Conservation (phyloP, 176 grass and related monocot genomes). For the Eragrostis nindensis region DNA sequence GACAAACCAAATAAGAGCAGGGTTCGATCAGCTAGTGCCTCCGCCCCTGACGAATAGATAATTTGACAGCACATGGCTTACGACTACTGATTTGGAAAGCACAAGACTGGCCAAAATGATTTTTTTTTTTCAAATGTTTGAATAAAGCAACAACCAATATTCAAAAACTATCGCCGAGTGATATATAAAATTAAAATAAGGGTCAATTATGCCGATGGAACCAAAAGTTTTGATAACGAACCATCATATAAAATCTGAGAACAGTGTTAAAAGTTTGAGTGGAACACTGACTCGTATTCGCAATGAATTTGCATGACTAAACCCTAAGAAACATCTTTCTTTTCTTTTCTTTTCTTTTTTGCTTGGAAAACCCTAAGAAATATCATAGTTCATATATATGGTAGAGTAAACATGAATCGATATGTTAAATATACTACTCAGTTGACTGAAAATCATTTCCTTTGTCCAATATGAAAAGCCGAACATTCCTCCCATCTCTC, state of each 20-base stretch:
- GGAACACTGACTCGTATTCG: background rate
- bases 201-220: too few species aligned
- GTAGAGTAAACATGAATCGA: background rate
- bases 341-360: too few species aligned
- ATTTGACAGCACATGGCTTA: background rate
- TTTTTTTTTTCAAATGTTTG: background rate
- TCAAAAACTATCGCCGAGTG: background rate
- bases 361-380: background rate
- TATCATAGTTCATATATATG: background rate
- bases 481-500: background rate
- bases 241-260: background rate
- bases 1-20: background rate
- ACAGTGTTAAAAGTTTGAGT: background rate
- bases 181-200: background rate
- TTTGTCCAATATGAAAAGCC: background rate
- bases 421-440: background rate
- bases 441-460: background rate
- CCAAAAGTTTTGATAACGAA: background rate
- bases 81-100: background rate
- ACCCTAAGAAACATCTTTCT: background rate
- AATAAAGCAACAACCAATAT: background rate
- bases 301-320: background rate
- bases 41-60: background rate
- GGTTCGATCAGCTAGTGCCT: background rate
- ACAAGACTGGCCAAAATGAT: background rate